Conservation (phyloP, 768 basidiomycete genomes). For the Glaciozyma antarctica region DNA sequence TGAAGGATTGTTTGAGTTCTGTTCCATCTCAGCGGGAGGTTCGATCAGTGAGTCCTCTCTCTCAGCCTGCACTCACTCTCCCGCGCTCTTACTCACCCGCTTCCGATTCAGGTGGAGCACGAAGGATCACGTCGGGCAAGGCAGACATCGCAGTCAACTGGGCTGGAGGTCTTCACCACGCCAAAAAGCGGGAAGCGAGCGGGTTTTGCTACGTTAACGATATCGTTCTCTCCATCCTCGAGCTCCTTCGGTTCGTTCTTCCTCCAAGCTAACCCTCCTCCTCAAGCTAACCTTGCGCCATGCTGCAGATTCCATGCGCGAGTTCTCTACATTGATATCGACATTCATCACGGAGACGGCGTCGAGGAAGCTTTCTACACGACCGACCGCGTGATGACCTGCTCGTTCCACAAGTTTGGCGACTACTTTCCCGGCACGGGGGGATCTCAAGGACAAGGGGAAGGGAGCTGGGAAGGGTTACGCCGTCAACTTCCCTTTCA, state of each 20-base stretch:
- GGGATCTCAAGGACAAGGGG: constrained; percentile 69
- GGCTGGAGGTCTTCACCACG: constrained; percentile 97
- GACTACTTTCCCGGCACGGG: constrained; percentile 99
- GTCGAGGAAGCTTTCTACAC: constrained; percentile 99
- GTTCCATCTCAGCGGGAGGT: constrained; percentile 90
- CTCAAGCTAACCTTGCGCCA: constrained; percentile 42
- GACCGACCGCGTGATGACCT: constrained; percentile 97
- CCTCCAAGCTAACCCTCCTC: too few species aligned
- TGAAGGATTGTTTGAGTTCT: constrained; percentile 94
- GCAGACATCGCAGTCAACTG: constrained; percentile 99
- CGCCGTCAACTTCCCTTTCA: constrained; percentile 81
- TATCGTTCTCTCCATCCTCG: constrained; percentile 92
- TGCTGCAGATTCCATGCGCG: constrained; percentile 51
- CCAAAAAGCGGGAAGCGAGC: constrained; percentile 97
- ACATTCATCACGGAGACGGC: constrained; percentile 97
- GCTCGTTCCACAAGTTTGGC: constrained; percentile 96
- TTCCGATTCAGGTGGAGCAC: constrained; percentile 72
- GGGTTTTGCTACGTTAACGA: constrained; percentile 99
- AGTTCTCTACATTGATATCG: constrained; percentile 96
- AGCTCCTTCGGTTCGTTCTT: constrained; percentile 63
- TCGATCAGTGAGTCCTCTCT: constrained; percentile 60
- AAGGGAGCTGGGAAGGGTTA: constrained; percentile 75
- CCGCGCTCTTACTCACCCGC: constrained; percentile 4
- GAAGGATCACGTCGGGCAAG: constrained; percentile 85
- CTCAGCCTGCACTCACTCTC: neutral